A percentile compares a stretch with the other conserved stretches of the same genome.
These are phyloP conservation scores for Carallia brachiata DNA, from an alignment of 345 rosid genomes.

Conservation along the genomic window DNA sequence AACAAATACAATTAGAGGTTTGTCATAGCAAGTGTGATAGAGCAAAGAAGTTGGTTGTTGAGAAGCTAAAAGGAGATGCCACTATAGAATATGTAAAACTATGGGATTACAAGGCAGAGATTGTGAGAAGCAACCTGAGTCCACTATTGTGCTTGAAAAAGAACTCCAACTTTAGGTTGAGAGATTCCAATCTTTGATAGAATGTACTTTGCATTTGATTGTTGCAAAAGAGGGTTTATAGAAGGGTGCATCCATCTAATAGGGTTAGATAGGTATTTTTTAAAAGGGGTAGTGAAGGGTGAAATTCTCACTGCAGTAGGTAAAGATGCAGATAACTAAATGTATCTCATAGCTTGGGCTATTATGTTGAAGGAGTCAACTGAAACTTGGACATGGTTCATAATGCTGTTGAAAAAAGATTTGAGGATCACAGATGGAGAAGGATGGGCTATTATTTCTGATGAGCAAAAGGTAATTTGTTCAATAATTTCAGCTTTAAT, in stretches of 20 bases:
- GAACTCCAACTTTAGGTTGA: background rate
- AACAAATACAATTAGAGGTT: too few relatives aligned
- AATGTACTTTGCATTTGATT: background rate
- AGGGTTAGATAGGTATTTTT: background rate
- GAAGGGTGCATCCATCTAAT: too few relatives aligned
- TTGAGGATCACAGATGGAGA: background rate
- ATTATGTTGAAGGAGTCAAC: too few relatives aligned
- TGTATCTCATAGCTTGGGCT: background rate
- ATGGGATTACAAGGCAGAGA: background rate
- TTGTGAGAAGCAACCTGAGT: background rate
- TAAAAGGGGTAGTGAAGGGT: background rate
- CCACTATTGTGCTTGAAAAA: background rate
- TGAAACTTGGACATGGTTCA: too few relatives aligned
- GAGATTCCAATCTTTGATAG: background rate
- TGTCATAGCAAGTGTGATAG: background rate
- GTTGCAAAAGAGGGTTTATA: background rate
- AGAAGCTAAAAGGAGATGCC: background rate
- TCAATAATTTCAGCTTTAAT: too few relatives aligned
- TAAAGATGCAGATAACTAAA: background rate
- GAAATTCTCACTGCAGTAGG: background rate
- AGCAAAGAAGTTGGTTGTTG: background rate
- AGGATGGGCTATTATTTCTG: background rate
- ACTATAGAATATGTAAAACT: background rate
- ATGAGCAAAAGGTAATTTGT: background rate
- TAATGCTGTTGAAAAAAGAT: too few relatives aligned